phyloP scores from a whole-genome alignment of 306 rosid genomes.

The Corylus avellana region DNA sequence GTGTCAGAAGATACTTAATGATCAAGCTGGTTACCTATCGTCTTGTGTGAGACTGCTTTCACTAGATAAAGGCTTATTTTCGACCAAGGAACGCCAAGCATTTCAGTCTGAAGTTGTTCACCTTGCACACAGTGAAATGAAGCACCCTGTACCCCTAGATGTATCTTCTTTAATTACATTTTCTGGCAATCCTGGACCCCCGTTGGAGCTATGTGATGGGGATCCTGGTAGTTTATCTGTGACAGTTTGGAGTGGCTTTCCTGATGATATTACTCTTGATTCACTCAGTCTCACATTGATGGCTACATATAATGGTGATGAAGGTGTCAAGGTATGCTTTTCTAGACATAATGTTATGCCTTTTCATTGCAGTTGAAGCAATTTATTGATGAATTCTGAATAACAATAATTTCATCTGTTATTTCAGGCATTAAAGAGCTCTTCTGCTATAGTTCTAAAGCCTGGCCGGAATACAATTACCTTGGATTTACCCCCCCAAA shows the following conservation, averaged over 20 bases:
- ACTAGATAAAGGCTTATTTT: conserved; percentile 85
- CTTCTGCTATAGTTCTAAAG: conserved; percentile 70
- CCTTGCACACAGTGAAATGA: conserved; percentile 95
- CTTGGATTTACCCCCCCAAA: conserved; percentile 90
- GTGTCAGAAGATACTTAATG: conserved; percentile 90
- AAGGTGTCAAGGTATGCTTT: conserved; percentile 81
- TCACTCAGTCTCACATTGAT: conserved; percentile 85
- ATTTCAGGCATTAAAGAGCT: conserved; percentile 77
- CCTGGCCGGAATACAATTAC: conserved; percentile 92
- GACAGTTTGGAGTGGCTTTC: conserved; percentile 95
- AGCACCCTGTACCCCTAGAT: conserved; percentile 92
- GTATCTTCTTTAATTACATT: conserved; percentile 93
- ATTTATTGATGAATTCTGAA: conserved; percentile 11
- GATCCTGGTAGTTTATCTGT: conserved; percentile 91
- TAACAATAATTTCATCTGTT: conserved; percentile 30
- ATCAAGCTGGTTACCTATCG: conserved; percentile 94
- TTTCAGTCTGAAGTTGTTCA: conserved; percentile 82
- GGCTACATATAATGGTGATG: conserved; percentile 84
- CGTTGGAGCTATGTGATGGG: conserved; percentile 85
- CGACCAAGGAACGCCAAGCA: conserved; percentile 84
- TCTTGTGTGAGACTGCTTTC: conserved; percentile 97
- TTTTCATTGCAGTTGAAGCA: conserved; percentile 24
- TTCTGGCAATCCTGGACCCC: conserved; percentile 95
- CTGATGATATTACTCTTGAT: conserved; percentile 93
- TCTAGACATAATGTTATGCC: conserved; percentile 27